Percentiles rank a stretch among this genome's conserved stretches.
phyloP scores from a whole-genome alignment of 106 monocot genomes.

The Allium cepa region DNA sequence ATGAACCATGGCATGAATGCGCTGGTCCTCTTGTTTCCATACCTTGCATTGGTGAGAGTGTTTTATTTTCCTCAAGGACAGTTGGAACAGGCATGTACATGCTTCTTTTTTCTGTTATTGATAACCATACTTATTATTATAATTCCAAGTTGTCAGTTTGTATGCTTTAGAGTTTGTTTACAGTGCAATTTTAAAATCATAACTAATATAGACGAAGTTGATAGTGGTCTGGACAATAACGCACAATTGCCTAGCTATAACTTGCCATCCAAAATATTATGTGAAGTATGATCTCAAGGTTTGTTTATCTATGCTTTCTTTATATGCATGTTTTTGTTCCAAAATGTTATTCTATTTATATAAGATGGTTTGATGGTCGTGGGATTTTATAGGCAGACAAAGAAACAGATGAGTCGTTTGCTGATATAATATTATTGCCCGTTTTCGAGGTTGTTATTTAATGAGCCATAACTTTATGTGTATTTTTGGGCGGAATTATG shows the following conservation, averaged over 20 bases:
- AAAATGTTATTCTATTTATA: not conserved
- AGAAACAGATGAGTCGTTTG: conserved; percentile 31
- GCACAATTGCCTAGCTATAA: conserved; percentile 6
- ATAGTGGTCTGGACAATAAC: not conserved
- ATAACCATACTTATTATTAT: no score
- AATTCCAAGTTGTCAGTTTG: no score
- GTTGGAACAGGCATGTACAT: no score
- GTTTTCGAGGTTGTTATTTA: conserved; percentile 7
- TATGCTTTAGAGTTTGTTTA: no score
- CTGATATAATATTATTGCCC: conserved; percentile 18
- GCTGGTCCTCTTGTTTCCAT: conserved; percentile 54
- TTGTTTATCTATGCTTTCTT: not conserved
- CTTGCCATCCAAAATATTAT: conserved; percentile 21
- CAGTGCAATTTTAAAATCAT: no score
- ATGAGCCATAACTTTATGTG: not conserved
- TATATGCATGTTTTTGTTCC: not conserved
- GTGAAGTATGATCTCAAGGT: conserved; percentile 27
- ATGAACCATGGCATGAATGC: conserved; percentile 52
- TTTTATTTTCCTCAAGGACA: no score
- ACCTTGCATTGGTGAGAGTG: conserved; percentile 23
- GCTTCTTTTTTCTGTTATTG: no score
- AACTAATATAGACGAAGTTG: conserved; percentile 15
- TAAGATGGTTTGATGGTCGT: not conserved
- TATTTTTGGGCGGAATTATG: not conserved
- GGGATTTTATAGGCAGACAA: conserved; percentile 12